Base-by-base conservation (phyloP, 192 early-diverging fungal genomes). In the Coemansia sp. region DNA sequence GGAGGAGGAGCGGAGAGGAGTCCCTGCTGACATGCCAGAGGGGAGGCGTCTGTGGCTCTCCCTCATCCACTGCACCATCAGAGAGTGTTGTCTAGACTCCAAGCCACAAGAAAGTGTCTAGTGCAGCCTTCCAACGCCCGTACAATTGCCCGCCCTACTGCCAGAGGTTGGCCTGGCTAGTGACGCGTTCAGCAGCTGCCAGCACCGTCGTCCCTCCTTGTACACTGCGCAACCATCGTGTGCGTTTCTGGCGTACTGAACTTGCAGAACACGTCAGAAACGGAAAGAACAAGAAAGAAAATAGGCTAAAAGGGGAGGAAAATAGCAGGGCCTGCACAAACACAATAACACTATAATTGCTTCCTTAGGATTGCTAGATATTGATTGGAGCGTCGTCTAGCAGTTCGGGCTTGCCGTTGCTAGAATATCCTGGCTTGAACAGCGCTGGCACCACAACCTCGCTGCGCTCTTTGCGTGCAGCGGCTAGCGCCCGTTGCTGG, bases 401-500 rank as follows among this genome's bases (percentile, higher is more conserved):
- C 14, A 87, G 71, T 60, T 82, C 74, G 12, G 86, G 86, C 63
- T 64, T 56, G 28, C 81, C 84, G 34, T 48, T 62, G 50, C 38
- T 47, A 25, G 71, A 58, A 41, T 80, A 74, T 58, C 64, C 65
- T 5, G 87, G 68, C 47, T 88, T 78, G 68, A 92, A 92, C 65
- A 84, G 83, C n/a, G 67, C 69, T 25, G 85, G 80, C 32, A 74
- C 78, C 68, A 83, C 86, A 41, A 67, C 78, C 52, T 83, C 76
- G 8, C 73, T 71, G 23, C 75, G 74, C 16, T 66, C 69, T 25
- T 82, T 85, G 57, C 69, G 60, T 49, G 74, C 83, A 1, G 80
- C 82, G 0, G 86, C 82, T 48, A 74, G 61, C 48, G 68, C 62
- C 23, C 90, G 74, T 74, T 90, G 88, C 24, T 30, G 26, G 54